A percentile compares a stretch with the other conserved stretches of the same genome.
These are phyloP conservation scores for Capsicum chinense DNA, from an alignment of 257 asterid genomes.

Conservation along the genomic window DNA sequence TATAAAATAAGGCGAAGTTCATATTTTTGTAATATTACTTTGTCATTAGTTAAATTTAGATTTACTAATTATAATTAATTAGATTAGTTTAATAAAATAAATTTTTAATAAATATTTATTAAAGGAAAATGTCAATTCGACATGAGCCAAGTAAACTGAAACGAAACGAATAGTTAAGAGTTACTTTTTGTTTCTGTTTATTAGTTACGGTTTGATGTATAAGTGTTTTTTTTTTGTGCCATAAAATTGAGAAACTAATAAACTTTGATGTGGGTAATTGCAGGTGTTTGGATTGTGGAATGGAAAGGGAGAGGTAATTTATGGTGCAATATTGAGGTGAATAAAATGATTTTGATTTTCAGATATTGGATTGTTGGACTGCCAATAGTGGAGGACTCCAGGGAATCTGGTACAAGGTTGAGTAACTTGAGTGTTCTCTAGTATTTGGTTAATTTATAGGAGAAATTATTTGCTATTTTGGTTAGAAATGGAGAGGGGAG, in stretches of 20 bases:
- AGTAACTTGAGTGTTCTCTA: conserved; percentile 23
- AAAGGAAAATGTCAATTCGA: too few species aligned
- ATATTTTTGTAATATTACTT: too few species aligned
- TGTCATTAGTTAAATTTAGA: too few species aligned
- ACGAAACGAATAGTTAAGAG: background rate
- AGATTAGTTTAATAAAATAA: too few species aligned
- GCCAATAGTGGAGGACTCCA: conserved; percentile 33
- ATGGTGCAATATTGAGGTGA: conserved; percentile 15
- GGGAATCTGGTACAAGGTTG: conserved; percentile 6
- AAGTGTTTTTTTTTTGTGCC: background rate
- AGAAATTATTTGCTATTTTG: background rate
- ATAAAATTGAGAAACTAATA: background rate
- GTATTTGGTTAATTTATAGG: background rate
- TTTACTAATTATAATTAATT: too few species aligned
- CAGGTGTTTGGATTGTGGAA: conserved; percentile 24
- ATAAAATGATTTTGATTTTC: conserved; percentile 33
- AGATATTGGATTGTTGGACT: conserved; percentile 35
- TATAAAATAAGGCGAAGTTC: too few species aligned
- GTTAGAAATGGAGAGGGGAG: conserved; percentile 11
- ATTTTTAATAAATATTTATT: too few species aligned
- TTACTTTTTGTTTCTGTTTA: background rate
- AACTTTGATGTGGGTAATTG: background rate
- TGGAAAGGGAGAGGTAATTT: background rate
- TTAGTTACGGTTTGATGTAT: background rate
- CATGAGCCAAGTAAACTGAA: too few species aligned